Evolutionary conservation across 768 basidiomycete genomes (phyloP), one percentile per base, ranked within the genome.

Genomic region (Psilocybe cyanescens): DNA sequence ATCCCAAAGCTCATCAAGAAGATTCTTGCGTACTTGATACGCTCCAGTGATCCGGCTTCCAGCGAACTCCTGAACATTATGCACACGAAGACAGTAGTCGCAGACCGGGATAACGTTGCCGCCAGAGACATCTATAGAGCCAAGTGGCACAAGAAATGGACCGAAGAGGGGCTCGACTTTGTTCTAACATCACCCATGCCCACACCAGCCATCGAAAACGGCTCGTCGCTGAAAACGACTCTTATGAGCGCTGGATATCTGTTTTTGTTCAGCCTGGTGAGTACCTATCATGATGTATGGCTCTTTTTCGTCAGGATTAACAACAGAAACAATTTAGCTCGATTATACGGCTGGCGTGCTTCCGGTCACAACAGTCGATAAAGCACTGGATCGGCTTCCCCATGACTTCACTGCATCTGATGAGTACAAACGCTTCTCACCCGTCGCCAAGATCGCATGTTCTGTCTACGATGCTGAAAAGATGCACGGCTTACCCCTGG

Each of bases 401-500:
- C 9, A 39, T 16, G 16, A 49, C 56, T 65, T 44, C 33, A 58
- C 17, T 39, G 31, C 73, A 2, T 72, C 78, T 0, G 60, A 69
- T 1, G 64, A 73, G 57, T 81, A 73, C 61, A 66, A 67, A 39
- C 61, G 67, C 9, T 71, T 79, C 70, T 75, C 76, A 44, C 48
- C 66, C 11, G 69, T 77, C 12, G 77, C 75, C 8, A 74, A 76
- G 62, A 68, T 65, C n/a, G 81, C 79, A 2, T 83, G 79, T 62
- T 70, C 76, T 0, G 78, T 81, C 1, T 92, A 91, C 55, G 81
- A 90, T 53, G 79, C 84, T 1, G 74, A 82, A 12, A 79, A 81
- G 60, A 89, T 90, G 86, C 80, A 86, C 59, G 89, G 89, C 6
- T 74, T 90, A 4, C 89, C 90, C 24, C 68, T 91, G 1, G 87